A percentile compares a stretch with the other conserved stretches of the same genome.
Evolutionary conservation across 2,329 filamentous ascomycete genomes (phyloP).

Genomic region (Tolypocladium nubicola): DNA sequence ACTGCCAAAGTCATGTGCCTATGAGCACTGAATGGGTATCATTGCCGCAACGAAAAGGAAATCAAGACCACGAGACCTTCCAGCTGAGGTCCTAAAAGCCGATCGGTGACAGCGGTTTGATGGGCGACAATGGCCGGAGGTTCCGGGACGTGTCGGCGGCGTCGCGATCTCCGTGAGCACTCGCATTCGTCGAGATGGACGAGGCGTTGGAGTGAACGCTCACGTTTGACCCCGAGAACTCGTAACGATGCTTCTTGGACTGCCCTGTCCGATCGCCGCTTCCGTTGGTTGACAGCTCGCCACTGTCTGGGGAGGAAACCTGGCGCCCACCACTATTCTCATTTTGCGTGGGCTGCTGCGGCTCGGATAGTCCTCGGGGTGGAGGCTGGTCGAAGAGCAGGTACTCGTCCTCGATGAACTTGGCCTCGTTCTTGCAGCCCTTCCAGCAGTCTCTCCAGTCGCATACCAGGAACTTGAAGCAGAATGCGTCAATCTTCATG

Average conservation of each 20-base stretch:
- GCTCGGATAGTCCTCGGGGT: slow-evolving; percentile 35
- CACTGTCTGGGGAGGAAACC: slow-evolving; percentile 54
- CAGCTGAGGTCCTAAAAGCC: slow-evolving; percentile 32
- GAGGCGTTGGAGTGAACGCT: slow-evolving; percentile 32
- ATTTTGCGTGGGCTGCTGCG: slow-evolving; percentile 16
- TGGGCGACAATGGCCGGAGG: slow-evolving; percentile 50
- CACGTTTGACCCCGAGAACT: slow-evolving; percentile 29
- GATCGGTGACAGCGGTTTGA: slow-evolving; percentile 54
- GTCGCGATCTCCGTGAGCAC: slow-evolving; percentile 29
- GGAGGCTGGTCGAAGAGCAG: slow-evolving; percentile 46
- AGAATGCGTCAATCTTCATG: slow-evolving; percentile 91
- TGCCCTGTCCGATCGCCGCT: slow-evolving; percentile 11
- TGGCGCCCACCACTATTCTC: slow-evolving; percentile 7
- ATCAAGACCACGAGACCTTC: neutral
- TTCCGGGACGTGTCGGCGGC: slow-evolving; percentile 22
- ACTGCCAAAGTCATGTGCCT: slow-evolving; percentile 2
- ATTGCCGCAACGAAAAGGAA: slow-evolving; percentile 3
- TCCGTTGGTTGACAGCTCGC: slow-evolving; percentile 34
- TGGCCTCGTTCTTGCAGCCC: slow-evolving; percentile 83
- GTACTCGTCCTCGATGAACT: slow-evolving; percentile 63
- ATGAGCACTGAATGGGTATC: slow-evolving; percentile 2
- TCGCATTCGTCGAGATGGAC: slow-evolving; percentile 33
- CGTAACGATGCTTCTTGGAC: slow-evolving; percentile 33
- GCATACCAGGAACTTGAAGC: slow-evolving; percentile 89
- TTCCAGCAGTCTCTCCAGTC: slow-evolving; percentile 98